These are phyloP conservation scores for Metarhizium brunneum DNA, from an alignment of 2,329 filamentous ascomycete species.

Conservation along the genomic window DNA sequence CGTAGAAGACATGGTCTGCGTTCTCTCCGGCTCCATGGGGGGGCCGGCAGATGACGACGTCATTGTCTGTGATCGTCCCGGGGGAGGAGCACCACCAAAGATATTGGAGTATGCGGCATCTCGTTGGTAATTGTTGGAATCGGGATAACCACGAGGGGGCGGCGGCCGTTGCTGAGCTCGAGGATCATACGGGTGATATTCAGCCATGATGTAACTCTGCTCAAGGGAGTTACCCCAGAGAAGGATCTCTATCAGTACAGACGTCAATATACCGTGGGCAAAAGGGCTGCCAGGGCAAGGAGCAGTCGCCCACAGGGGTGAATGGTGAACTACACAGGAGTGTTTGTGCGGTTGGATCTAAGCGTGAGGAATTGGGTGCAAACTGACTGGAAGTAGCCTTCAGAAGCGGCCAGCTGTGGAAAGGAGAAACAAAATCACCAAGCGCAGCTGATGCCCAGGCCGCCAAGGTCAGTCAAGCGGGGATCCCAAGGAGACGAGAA, in stretches of 20 bases:
- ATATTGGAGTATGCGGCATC: slow-evolving; percentile 96
- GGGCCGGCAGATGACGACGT: slow-evolving; percentile 56
- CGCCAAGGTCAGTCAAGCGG: slow-evolving; percentile 4
- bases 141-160: slow-evolving; percentile 38
- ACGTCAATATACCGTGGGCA: neutral
- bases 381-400: slow-evolving; percentile 4
- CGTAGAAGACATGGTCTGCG: slow-evolving; percentile 64
- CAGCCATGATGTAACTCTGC: slow-evolving; percentile 37
- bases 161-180: slow-evolving; percentile 31
- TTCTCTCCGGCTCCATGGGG: slow-evolving; percentile 53
- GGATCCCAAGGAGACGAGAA: neutral
- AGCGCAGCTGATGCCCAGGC: slow-evolving; percentile 5
- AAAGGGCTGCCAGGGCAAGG: neutral
- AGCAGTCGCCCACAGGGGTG: neutral
- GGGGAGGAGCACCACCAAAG: slow-evolving; percentile 78
- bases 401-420: slow-evolving; percentile 2
- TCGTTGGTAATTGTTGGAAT: slow-evolving; percentile 56
- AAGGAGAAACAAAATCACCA: slow-evolving; percentile 2
- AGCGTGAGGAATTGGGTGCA: neutral
- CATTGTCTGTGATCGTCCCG: slow-evolving; percentile 92
- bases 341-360: neutral
- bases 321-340: neutral
- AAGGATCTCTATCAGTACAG: neutral
- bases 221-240: neutral
- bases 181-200: slow-evolving; percentile 44